Evolutionary conservation across 2,329 filamentous ascomycete species (phyloP), one percentile per base, ranked within the genome.

Genomic region (Aspergillus calidoustus): DNA sequence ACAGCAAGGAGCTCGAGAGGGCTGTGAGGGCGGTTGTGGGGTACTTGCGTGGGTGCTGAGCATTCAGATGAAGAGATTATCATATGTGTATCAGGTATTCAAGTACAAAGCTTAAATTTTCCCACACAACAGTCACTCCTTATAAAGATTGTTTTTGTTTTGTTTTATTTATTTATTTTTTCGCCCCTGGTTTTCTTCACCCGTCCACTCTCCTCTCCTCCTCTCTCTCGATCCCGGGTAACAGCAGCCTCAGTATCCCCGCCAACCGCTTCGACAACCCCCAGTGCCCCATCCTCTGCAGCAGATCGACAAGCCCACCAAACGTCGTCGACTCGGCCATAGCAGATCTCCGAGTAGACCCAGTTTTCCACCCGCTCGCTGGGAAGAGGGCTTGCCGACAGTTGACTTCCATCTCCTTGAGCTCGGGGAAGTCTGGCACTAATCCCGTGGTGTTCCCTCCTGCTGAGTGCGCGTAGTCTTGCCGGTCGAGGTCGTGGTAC

Each of bases 1-100:
- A 61, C 5, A 60, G 17, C 4, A 34, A 5, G 8, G 70, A 75
- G 44, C 63, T 76, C 52, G 52, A 54, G 25, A 50, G 22, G 15
- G 61, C 61, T 8, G 44, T 43, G 2, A 19, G 28, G 22, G 31
- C 31, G 11, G 31, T 34, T 8, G 31, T 34, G 31, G 31, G 31
- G 3, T 34, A 34, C 31, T 34, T 34, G 31, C 31, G 31, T 8
- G 31, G 31, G 7, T 34, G 11, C 7, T 34, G 31, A 11, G 31
- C 31, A 34, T 19, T 2, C 19, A 19, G 2, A 19, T 19, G 19
- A 19, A 19, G 19, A 19, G 2, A 19, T 2, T 19, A 19, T 19
- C 19, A 19, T 19, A 19, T 19, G 19, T 19, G 19, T 1, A 19
- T 19, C 19, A 19, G 19, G 19, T 19, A 19, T 19, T 19, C 19